Base-by-base conservation (phyloP, 2,329 filamentous ascomycete species). In the Aspergillus neoniger region DNA sequence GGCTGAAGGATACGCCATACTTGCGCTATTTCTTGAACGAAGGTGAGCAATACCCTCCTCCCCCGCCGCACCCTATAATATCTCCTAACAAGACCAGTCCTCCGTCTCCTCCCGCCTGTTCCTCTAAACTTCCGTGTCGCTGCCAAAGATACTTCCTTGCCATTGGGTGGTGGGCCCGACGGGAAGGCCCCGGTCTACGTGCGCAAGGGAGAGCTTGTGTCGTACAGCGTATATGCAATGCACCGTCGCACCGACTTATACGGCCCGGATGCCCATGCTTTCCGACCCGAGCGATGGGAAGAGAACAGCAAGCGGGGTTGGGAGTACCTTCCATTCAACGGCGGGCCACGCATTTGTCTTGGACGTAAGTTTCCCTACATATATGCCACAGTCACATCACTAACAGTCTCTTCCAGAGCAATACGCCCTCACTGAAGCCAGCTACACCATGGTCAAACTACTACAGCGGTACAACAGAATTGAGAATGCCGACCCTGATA, bases 191-290 rank as follows among this genome's bases (percentile, higher is more conserved):
- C 89, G 0, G 68, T 94, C 2, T 85, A 86, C 57, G 77, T 92
- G 4, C 82, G 83, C 54, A 90, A 91, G 72, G 85, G 87, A 67
- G 86, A 85, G 0, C 74, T 84, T 8, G 79, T 94, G 65, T 81
- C 77, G 56, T 95, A 92, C 80, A 87, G 82, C 41, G 82, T 90
- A 0, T 83, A 91, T 53, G 77, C 85, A 5, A 90, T 95, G 90
- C 90, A 94, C 72, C 86, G 90, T 4, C 85, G 89, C 15, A 74
- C 70, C 3, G 80, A 83, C 49, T 69, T 78, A 55, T 83, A 76
- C 63, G 80, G 80, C 1, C 49, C 69, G 3, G 81, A 83, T 49
- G 76, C 80, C 2, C 66, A 77, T 2, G 71, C 71, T 14, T 85
- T 81, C 74, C 72, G 73, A 15, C 83, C 83, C 0, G 82, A 83